phyloP scores from a whole-genome alignment of 257 asterid species.

The Ophiorrhiza pumila region DNA sequence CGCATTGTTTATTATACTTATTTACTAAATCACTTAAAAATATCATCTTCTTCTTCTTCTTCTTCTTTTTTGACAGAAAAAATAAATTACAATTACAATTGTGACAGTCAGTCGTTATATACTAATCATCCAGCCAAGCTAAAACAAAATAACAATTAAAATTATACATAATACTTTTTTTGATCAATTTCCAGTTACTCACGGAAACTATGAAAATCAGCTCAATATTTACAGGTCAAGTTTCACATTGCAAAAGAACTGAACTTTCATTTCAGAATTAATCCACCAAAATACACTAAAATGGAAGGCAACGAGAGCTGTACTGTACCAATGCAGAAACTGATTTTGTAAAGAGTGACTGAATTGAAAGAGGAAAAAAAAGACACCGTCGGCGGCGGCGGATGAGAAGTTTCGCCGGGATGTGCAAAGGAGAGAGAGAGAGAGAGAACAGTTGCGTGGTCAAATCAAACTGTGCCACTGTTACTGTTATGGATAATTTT shows the following conservation, averaged over 20 bases:
- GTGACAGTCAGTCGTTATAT: neutral
- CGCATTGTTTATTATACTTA: neutral
- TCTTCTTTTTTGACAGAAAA: no score
- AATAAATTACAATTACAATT: no score
- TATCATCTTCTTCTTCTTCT: neutral
- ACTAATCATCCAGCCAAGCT: neutral
- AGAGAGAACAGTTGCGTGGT: neutral
- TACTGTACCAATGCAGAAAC: no score
- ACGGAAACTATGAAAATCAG: no score
- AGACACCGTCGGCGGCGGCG: neutral
- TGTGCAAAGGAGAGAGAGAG: neutral
- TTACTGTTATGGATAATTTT: slow-evolving; percentile 20
- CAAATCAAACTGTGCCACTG: neutral
- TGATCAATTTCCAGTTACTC: neutral
- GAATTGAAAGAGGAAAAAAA: no score
- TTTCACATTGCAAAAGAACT: neutral
- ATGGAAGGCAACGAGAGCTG: no score
- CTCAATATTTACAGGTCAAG: no score
- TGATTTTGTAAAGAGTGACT: no score
- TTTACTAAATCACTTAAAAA: neutral
- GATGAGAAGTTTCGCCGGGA: slow-evolving; percentile 2
- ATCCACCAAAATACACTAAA: neutral
- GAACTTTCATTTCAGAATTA: neutral
- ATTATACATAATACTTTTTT: neutral
- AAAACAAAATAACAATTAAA: neutral